Evolutionary conservation across 2,329 filamentous ascomycete species (phyloP).

Genomic region (Dactylellina parvicollis): DNA sequence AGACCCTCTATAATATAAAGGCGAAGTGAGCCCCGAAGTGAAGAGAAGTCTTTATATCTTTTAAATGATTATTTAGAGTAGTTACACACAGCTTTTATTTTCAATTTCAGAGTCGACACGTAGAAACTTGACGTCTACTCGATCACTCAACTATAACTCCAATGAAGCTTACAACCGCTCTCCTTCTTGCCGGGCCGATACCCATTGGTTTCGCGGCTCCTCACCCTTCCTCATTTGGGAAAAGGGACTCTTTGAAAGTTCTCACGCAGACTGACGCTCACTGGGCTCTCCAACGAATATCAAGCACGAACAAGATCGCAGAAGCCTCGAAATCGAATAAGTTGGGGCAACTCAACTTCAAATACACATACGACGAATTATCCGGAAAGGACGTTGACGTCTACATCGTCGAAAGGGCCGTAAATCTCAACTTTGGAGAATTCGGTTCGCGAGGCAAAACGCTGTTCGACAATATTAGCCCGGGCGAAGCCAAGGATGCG

Average conservation of each 20-base stretch:
- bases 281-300: conserved; percentile 21
- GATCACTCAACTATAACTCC: no score
- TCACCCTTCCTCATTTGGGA: not conserved
- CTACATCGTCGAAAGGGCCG: conserved; percentile 4
- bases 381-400: conserved; percentile 30
- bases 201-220: not conserved
- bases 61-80: no score
- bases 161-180: not conserved
- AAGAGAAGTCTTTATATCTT: no score
- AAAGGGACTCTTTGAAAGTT: not conserved
- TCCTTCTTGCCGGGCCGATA: not conserved
- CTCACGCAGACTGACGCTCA: not conserved
- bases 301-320: conserved; percentile 6
- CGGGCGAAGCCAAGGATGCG: not conserved
- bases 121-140: no score
- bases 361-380: conserved; percentile 12
- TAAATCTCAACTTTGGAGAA: not conserved
- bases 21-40: no score
- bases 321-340: not conserved
- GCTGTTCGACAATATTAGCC: conserved; percentile 1
- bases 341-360: not conserved
- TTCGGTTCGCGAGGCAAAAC: conserved; percentile 14
- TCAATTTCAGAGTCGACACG: no score
- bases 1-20: no score
- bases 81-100: no score